A percentile compares a stretch with the other conserved stretches of the same genome.
Evolutionary conservation across 148 eudicot genomes (phyloP).

Genomic region (Camellia japonica): DNA sequence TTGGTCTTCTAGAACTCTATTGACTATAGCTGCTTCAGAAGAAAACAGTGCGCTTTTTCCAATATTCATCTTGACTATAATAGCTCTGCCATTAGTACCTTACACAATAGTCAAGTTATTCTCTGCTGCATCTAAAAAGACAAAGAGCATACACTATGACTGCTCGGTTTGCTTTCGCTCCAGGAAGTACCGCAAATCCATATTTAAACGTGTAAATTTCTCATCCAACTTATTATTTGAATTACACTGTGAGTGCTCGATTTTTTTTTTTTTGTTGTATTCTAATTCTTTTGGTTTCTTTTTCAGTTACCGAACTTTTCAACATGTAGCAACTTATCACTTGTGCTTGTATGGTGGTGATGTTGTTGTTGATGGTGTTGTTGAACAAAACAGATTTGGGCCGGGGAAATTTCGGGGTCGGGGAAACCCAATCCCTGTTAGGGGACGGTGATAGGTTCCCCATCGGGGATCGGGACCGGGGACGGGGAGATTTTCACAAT

Average conservation of each 20-base stretch:
- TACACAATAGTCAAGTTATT: slow-evolving; percentile 72
- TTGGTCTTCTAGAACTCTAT: not conserved
- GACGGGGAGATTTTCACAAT: too few species aligned
- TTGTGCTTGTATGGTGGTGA: slow-evolving; percentile 33
- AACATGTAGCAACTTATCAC: slow-evolving; percentile 73
- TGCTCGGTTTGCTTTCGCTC: slow-evolving; percentile 77
- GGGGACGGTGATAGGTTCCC: too few species aligned
- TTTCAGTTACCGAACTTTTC: slow-evolving; percentile 71
- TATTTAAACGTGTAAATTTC: slow-evolving; percentile 55
- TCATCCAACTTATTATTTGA: slow-evolving; percentile 20
- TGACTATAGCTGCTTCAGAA: slow-evolving; percentile 70
- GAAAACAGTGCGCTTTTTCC: slow-evolving; percentile 87
- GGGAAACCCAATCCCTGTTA: too few species aligned
- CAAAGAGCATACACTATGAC: slow-evolving; percentile 61
- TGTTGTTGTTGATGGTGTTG: too few species aligned
- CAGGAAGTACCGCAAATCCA: slow-evolving; percentile 83
- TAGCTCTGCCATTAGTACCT: slow-evolving; percentile 89
- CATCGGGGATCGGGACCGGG: too few species aligned
- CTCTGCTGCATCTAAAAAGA: slow-evolving; percentile 66
- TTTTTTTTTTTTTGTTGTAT: not conserved
- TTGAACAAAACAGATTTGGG: too few species aligned
- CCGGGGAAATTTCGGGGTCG: too few species aligned
- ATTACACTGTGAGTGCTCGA: not conserved
- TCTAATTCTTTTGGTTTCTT: slow-evolving; percentile 9
- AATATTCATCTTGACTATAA: slow-evolving; percentile 77